phyloP scores from a whole-genome alignment of 1,284 basidiomycete species.

The Ustilago vetiveriae region DNA sequence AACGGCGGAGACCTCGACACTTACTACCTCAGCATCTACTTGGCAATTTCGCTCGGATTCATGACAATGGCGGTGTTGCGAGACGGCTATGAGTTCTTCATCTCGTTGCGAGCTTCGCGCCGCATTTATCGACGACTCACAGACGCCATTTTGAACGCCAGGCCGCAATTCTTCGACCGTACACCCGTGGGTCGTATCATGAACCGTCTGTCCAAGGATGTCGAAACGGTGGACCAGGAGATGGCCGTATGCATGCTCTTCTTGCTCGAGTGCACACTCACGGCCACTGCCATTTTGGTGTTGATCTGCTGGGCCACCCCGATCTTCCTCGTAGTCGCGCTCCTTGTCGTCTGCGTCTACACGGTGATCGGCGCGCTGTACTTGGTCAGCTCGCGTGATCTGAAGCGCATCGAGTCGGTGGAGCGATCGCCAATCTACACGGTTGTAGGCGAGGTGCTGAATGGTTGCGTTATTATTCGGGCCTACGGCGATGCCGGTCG shows the following conservation, averaged over 20 bases:
- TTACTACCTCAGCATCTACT: slow-evolving; percentile 62
- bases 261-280: slow-evolving; percentile 50
- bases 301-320: slow-evolving; percentile 65
- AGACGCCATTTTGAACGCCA: slow-evolving; percentile 85
- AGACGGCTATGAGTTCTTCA: slow-evolving; percentile 54
- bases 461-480: slow-evolving; percentile 82
- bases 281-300: slow-evolving; percentile 54
- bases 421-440: slow-evolving; percentile 66
- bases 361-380: slow-evolving; percentile 63
- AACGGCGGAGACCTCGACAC: slow-evolving; percentile 47
- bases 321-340: slow-evolving; percentile 47
- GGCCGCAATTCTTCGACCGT: slow-evolving; percentile 63
- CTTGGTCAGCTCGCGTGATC: slow-evolving; percentile 63
- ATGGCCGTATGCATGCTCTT: slow-evolving; percentile 55
- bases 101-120: slow-evolving; percentile 59
- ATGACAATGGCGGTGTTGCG: slow-evolving; percentile 54
- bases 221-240: slow-evolving; percentile 67
- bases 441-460: slow-evolving; percentile 73
- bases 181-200: slow-evolving; percentile 66
- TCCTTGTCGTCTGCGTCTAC: slow-evolving; percentile 57
- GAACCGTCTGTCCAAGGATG: slow-evolving; percentile 65
- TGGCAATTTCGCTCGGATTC: slow-evolving; percentile 49
- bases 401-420: slow-evolving; percentile 66
- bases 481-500: slow-evolving; percentile 83
- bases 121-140: slow-evolving; percentile 72